Percentiles rank a stretch among this genome's conserved stretches.
These are phyloP conservation scores for Urtica urens DNA, from an alignment of 306 rosid species.

Conservation along the genomic window DNA sequence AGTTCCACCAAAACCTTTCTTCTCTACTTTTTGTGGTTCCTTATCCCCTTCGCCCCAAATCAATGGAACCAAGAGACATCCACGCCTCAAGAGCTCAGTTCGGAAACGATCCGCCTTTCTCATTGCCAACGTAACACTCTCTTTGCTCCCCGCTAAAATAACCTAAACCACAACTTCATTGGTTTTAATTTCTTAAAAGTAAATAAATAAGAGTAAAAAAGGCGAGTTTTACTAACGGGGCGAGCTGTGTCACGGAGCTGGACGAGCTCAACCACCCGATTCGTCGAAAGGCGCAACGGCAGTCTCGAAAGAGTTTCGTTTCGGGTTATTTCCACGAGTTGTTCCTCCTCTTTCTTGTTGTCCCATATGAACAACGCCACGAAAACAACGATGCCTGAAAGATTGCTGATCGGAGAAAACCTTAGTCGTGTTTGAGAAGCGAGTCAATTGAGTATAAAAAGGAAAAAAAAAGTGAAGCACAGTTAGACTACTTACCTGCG, in stretches of 20 bases:
- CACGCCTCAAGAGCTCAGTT: slow-evolving; percentile 67
- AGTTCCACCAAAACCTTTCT: slow-evolving; percentile 70
- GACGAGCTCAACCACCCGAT: slow-evolving; percentile 91
- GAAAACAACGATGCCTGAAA: slow-evolving; percentile 67
- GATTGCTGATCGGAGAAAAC: slow-evolving; percentile 52
- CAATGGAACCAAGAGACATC: slow-evolving; percentile 66
- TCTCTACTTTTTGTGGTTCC: slow-evolving; percentile 45
- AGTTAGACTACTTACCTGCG: slow-evolving; percentile 82
- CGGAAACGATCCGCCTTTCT: slow-evolving; percentile 70
- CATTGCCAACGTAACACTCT: slow-evolving; percentile 56
- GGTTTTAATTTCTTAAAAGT: neutral
- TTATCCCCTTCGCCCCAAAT: slow-evolving; percentile 68
- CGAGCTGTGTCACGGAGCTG: slow-evolving; percentile 87
- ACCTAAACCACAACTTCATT: slow-evolving; percentile 59
- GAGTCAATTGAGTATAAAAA: neutral
- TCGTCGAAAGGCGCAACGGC: slow-evolving; percentile 94
- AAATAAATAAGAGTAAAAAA: slow-evolving; percentile 2
- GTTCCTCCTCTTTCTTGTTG: slow-evolving; percentile 92
- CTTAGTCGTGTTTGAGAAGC: slow-evolving; percentile 50
- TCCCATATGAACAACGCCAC: slow-evolving; percentile 91
- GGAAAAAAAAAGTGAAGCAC: too few relatives aligned
- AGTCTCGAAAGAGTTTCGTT: slow-evolving; percentile 78
- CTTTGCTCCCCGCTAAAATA: slow-evolving; percentile 83
- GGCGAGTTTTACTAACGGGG: slow-evolving; percentile 52
- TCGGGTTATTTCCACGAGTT: slow-evolving; percentile 72